Base-by-base conservation (phyloP, 2,329 filamentous ascomycete species). In the Cercospora berteroae region DNA sequence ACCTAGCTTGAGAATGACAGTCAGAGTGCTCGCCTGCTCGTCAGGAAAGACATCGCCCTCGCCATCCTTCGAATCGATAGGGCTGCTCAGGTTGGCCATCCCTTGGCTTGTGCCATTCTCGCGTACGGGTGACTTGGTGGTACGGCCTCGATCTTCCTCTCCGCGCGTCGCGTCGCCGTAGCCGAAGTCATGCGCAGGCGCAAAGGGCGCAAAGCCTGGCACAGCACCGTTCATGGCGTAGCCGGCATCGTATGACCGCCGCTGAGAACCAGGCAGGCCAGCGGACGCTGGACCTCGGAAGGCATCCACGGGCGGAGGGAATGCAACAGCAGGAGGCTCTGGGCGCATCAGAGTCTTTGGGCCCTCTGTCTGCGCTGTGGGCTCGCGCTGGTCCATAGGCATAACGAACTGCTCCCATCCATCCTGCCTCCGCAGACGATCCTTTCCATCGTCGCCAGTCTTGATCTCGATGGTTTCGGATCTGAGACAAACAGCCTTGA, bases 371-470 rank as follows among this genome's bases (percentile, higher is more conserved):
- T 90, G 91, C 44, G 91, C 92, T 20, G 87, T 85, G 50, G 88
- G 84, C 72, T 93, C 88, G 69, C 94, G 89, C 69, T 92, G 87
- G 12, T 89, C 85, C 75, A 89, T 84, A 1, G 87, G 86, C 67
- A 96, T 80, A 20, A 97, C 86, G 84, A 92, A 98, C 71, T 89
- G 87, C 72, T 90, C 85, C 92, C 93, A 97, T 27, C 87, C 88
- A 20, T 92, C 86, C 27, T 87, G 86, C 67, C 88, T 87, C 61
- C 95, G 90, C 56, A 98, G 79, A 52, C 93, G 87, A 77, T 97
- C 93, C 60, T 89, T 82, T 33, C 90, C 89, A 77, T 97, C 93
- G 29, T 91, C 87, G 48, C 91, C 90, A 36, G 88, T 80, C 57
- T 90, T 85, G 74, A 92, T 89, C 73, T 98, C 93, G 67, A 97